Base-by-base conservation (phyloP, 345 rosid genomes). In the Cardamine occulta region DNA sequence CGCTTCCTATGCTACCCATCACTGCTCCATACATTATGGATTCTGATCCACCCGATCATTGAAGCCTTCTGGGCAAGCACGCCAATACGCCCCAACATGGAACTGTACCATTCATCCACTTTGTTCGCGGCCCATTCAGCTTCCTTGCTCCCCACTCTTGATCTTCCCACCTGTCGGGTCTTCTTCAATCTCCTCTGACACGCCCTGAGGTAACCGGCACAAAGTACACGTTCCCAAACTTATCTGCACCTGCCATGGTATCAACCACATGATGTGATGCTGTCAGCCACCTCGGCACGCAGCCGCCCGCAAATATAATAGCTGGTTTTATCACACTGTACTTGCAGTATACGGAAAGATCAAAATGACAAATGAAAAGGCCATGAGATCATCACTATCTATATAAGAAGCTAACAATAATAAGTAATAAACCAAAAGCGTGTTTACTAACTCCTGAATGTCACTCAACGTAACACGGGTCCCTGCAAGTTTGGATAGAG, bases 141-240 rank as follows among this genome's bases (percentile, higher is more conserved):
- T 95, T 66, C 99, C 98, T 75, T 92, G 98, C 83, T 92, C 99
- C 99, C 99, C 92, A n/a, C n/a, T 92, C 77, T 92, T 95, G 75
- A 95, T 95, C 82, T 89, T 95, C 72, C 98, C 96, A 39, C 98
- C 98, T 10, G 97, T 92, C 23, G 99, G 97, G 81, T 90, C 99
- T 78, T 95, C 99, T 80, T 95, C 98, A 48, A 95, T 88, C 83
- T 95, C 99, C 77, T 92, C 97, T 6, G 98, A 95, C 63, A 92
- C 90, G 75, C 92, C 98, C 84, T 95, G 99, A 1, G 97, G 88
- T 42, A 92, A 76, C 48, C 96, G 78, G 78, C 66, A 88, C 98
- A 83, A 95, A 92, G 77, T 90, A 92, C 44, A 95, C 62, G 53
- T 95, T 89, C 66, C 99, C 98, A 79, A 92, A 95, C 85, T 92